These are phyloP conservation scores for Phytophthora hybrid DNA, from an alignment of 352 stramenopile species.

Conservation along the genomic window DNA sequence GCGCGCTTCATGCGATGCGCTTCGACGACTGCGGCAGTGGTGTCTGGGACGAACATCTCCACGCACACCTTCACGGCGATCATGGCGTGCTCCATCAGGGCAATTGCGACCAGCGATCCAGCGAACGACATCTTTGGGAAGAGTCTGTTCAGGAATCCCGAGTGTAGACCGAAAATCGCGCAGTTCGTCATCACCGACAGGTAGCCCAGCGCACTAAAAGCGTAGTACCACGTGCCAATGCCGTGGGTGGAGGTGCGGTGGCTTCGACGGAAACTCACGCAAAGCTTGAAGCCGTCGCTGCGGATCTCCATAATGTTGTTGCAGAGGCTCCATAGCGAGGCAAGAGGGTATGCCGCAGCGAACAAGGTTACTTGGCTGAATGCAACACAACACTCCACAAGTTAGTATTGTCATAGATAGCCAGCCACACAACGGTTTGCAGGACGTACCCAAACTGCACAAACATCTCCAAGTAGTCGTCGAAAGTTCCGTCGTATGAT, in stretches of 20 bases:
- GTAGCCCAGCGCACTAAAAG: conserved; percentile 92
- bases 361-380: conserved; percentile 94
- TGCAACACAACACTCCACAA: not conserved
- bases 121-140: conserved; percentile 75
- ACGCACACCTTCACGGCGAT: conserved; percentile 81
- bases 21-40: conserved; percentile 63
- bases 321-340: conserved; percentile 91
- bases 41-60: conserved; percentile 82
- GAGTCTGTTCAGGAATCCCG: conserved; percentile 75
- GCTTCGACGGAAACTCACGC: conserved; percentile 81
- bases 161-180: conserved; percentile 94
- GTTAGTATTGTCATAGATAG: not conserved
- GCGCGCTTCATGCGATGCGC: conserved; percentile 74
- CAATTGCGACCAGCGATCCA: conserved; percentile 61
- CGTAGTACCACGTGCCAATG: conserved; percentile 94
- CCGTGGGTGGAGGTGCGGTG: conserved; percentile 71
- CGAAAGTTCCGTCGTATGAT: conserved; percentile 89
- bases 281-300: conserved; percentile 96
- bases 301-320: conserved; percentile 97
- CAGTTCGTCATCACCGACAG: conserved; percentile 95
- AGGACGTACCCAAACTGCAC: conserved; percentile 90
- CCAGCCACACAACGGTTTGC: not conserved
- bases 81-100: conserved; percentile 83
- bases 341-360: conserved; percentile 93
- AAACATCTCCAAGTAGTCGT: conserved; percentile 96